Evolutionary conservation across 257 asterid genomes (phyloP).

Genomic region (Striga asiatica): DNA sequence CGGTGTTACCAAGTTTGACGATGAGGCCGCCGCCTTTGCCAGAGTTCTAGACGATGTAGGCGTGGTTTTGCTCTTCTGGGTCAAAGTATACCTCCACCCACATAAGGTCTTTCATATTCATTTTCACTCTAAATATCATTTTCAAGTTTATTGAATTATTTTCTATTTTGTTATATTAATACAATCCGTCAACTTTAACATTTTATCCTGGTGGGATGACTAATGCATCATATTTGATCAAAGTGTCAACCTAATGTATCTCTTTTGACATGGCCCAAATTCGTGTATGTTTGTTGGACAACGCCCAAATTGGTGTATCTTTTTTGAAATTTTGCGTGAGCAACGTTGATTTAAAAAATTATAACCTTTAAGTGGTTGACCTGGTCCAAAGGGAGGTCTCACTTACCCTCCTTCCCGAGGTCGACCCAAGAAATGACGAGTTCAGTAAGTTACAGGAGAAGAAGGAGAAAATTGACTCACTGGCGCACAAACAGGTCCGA

Average conservation of each 20-base stretch:
- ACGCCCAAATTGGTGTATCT: too few relatives aligned
- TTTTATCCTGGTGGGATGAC: too few relatives aligned
- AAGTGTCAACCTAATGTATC: too few relatives aligned
- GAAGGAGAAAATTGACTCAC: conserved; percentile 38
- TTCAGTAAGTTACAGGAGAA: conserved; percentile 28
- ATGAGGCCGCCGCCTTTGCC: conserved; percentile 61
- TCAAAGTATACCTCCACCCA: conserved; percentile 75
- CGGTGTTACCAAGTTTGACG: conserved; percentile 52
- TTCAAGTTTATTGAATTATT: too few relatives aligned
- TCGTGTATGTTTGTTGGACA: too few relatives aligned
- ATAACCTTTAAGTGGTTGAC: conserved; percentile 53
- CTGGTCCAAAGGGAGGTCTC: conserved; percentile 66
- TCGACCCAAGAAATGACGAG: conserved; percentile 29
- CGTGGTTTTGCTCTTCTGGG: conserved; percentile 63
- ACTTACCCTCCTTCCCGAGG: conserved; percentile 40
- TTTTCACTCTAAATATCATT: too few relatives aligned
- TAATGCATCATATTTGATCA: too few relatives aligned
- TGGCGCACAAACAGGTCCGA: conserved; percentile 49
- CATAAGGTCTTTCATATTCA: conserved; percentile 37
- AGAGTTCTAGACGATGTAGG: conserved; percentile 80
- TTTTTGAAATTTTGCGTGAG: too few relatives aligned
- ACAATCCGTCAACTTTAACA: too few relatives aligned
- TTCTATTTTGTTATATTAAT: too few relatives aligned
- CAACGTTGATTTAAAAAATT: not conserved
- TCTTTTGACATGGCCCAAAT: too few relatives aligned